phyloP scores from a whole-genome alignment of 2,329 filamentous ascomycete genomes.

The Pseudogymnoascus sp. region DNA sequence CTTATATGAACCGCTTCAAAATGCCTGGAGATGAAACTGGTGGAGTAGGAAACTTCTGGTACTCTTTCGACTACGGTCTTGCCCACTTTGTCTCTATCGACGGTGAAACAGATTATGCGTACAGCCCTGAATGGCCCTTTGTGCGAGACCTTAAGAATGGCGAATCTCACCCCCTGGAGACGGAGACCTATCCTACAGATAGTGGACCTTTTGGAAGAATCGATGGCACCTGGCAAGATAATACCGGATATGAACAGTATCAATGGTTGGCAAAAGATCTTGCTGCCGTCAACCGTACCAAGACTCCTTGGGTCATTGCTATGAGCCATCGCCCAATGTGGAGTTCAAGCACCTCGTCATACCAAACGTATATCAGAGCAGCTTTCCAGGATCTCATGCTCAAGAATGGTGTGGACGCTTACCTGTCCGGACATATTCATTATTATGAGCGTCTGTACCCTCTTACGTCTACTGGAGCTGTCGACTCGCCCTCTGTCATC shows the following conservation, averaged over 20 bases:
- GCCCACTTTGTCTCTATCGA: constrained; percentile 42
- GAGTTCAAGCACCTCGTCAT: constrained; percentile 35
- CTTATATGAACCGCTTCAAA: constrained; percentile 42
- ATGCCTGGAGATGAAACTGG: constrained; percentile 41
- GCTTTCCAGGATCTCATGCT: constrained; percentile 40
- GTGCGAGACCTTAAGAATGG: constrained; percentile 34
- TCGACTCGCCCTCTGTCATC: constrained; percentile 35
- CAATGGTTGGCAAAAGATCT: constrained; percentile 35
- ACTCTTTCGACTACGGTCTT: constrained; percentile 47
- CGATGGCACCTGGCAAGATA: constrained; percentile 32
- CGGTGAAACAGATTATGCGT: constrained; percentile 42
- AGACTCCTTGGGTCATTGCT: constrained; percentile 26
- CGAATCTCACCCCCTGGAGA: constrained; percentile 33
- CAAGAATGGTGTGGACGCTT: constrained; percentile 38
- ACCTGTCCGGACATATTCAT: constrained; percentile 39
- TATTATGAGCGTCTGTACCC: constrained; percentile 39
- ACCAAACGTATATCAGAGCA: constrained; percentile 35
- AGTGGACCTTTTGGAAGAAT: constrained; percentile 41
- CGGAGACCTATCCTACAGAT: constrained; percentile 40
- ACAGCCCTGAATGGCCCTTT: constrained; percentile 40
- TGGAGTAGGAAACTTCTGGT: constrained; percentile 46
- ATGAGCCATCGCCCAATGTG: constrained; percentile 44
- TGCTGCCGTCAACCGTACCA: constrained; percentile 20
- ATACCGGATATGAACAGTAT: constrained; percentile 38
- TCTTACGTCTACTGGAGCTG: constrained; percentile 31